Evolutionary conservation across 2,329 filamentous ascomycete species (phyloP).

Genomic region (Fusarium fujikuroi): DNA sequence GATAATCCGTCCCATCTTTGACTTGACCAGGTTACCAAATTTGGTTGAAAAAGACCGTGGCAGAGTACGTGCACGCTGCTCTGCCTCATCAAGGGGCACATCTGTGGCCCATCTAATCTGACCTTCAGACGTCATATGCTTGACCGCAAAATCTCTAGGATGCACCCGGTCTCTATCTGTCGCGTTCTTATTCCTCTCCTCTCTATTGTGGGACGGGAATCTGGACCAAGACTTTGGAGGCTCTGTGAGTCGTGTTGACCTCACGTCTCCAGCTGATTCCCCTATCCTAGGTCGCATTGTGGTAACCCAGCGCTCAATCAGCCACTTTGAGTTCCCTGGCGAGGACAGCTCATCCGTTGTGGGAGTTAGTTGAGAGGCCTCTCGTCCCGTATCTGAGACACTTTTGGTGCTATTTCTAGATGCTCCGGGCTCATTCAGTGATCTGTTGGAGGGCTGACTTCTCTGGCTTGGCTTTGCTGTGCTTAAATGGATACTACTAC

Average conservation of each 20-base stretch:
- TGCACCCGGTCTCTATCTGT: conserved; percentile 40
- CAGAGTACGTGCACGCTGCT: conserved; percentile 4
- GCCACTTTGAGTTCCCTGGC: conserved; percentile 21
- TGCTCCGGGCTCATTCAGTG: neutral
- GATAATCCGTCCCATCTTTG: conserved; percentile 26
- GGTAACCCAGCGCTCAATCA: conserved; percentile 36
- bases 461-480: conserved; percentile 1
- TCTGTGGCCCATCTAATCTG: conserved; percentile 45
- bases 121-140: conserved; percentile 29
- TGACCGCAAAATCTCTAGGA: conserved; percentile 46
- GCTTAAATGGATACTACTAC: conserved; percentile 15
- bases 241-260: conserved; percentile 8
- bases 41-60: conserved; percentile 45
- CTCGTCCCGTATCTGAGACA: neutral
- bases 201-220: conserved; percentile 48
- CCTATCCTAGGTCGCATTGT: conserved; percentile 23
- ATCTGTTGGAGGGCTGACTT: neutral
- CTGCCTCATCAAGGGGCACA: conserved; percentile 5
- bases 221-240: conserved; percentile 50
- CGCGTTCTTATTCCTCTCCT: conserved; percentile 43
- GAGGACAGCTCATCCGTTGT: conserved; percentile 24
- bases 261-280: neutral
- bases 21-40: conserved; percentile 45
- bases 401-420: conserved; percentile 6
- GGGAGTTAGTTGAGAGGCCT: conserved; percentile 23